phyloP scores from a whole-genome alignment of 176 grass and related monocot genomes.

The Raddia guianensis region DNA sequence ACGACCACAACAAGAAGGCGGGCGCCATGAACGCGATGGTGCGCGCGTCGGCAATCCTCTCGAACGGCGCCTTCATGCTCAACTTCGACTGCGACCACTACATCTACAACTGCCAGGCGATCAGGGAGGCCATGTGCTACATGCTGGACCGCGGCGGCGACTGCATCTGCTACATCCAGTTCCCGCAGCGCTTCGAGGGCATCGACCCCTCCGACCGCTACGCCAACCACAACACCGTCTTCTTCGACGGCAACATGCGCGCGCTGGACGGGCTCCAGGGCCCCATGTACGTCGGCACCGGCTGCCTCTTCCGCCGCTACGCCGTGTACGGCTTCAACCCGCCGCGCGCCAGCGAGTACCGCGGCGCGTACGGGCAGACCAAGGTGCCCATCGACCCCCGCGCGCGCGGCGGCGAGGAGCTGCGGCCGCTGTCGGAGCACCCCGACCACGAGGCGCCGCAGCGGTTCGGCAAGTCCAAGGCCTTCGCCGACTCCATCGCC shows the following conservation, averaged over 20 bases:
- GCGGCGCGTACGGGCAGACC: conserved; percentile 43
- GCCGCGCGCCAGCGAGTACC: conserved; percentile 59
- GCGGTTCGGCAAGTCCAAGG: conserved; percentile 68
- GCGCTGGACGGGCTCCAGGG: conserved; percentile 76
- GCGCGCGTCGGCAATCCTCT: conserved; percentile 80
- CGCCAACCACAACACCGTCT: conserved; percentile 97
- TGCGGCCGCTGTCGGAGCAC: conserved; percentile 37
- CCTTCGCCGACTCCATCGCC: conserved; percentile 66
- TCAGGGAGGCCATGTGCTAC: conserved; percentile 91
- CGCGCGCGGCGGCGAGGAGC: conserved; percentile 32
- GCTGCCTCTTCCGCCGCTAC: conserved; percentile 72
- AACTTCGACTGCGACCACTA: conserved; percentile 99
- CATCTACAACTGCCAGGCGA: conserved; percentile 77
- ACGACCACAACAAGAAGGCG: conserved; percentile 96
- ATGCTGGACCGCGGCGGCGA: conserved; percentile 93
- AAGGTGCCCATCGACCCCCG: conserved; percentile 36
- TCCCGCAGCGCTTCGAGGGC: conserved; percentile 89
- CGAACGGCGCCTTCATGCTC: conserved; percentile 91
- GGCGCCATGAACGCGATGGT: conserved; percentile 96
- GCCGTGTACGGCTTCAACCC: conserved; percentile 72
- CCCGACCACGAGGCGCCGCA: conserved; percentile 59
- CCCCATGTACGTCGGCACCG: conserved; percentile 81
- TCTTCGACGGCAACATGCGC: conserved; percentile 89
- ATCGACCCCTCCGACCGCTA: conserved; percentile 97
- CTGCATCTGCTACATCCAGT: conserved; percentile 89